A percentile compares a stretch with the other conserved stretches of the same genome.
phyloP scores from a whole-genome alignment of 78 protist genomes.

The Ministeria vibrans region DNA sequence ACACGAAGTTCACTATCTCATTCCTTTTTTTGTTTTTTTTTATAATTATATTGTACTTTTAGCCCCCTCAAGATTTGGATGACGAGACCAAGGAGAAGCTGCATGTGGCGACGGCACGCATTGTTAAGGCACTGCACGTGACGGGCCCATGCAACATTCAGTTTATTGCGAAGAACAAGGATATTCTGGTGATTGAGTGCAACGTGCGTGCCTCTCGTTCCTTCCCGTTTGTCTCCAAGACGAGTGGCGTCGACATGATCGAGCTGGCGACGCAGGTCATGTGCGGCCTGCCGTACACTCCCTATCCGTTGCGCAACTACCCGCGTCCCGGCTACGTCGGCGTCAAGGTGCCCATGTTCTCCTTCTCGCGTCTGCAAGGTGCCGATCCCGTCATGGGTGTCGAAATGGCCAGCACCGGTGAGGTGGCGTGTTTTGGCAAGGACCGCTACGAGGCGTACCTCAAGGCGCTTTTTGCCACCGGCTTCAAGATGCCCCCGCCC shows the following conservation, averaged over 20 bases:
- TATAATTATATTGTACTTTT: too few relatives aligned
- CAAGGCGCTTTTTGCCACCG: constrained; percentile 79
- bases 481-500: constrained; percentile 62
- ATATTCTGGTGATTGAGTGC: constrained; percentile 90
- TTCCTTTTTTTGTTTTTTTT: too few relatives aligned
- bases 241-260: constrained; percentile 66
- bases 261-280: constrained; percentile 74
- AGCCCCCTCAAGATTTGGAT: constrained; percentile 82
- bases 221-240: constrained; percentile 88
- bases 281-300: constrained; percentile 20
- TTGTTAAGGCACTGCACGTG: constrained; percentile 74
- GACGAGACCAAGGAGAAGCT: constrained; percentile 47
- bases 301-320: constrained; percentile 14
- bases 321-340: not conserved
- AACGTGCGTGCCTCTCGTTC: constrained; percentile 91
- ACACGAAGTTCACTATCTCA: too few relatives aligned
- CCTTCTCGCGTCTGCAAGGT: constrained; percentile 86
- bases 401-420: constrained; percentile 98
- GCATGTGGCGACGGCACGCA: constrained; percentile 44
- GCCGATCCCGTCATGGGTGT: constrained; percentile 96
- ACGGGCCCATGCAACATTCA: constrained; percentile 95
- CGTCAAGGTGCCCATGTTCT: constrained; percentile 92
- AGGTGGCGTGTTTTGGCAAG: constrained; percentile 91
- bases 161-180: constrained; percentile 85
- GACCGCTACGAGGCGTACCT: constrained; percentile 82